phyloP scores from a whole-genome alignment of 495 filamentous ascomycete genomes.

The Daldinia loculata region DNA sequence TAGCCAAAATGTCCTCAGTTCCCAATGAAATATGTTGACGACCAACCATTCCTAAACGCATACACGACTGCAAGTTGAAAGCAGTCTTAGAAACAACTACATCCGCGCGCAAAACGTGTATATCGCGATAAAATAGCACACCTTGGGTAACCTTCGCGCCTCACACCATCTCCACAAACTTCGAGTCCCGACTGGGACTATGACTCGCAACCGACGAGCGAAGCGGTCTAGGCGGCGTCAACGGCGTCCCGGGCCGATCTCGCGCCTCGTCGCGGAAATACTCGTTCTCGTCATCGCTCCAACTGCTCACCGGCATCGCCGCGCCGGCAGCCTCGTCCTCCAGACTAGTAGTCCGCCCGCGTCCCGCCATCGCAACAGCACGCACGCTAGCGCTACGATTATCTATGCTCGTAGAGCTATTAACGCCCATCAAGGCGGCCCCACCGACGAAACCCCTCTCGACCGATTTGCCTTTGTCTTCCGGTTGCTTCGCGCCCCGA shows the following conservation, averaged over 20 bases:
- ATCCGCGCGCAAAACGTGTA: background rate
- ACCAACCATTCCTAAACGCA: background rate
- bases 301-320: constrained; percentile 9
- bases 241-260: constrained; percentile 37
- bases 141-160: background rate
- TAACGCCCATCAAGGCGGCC: constrained; percentile 51
- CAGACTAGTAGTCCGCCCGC: constrained; percentile 6
- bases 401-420: constrained; percentile 49
- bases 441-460: constrained; percentile 59
- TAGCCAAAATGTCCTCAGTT: background rate
- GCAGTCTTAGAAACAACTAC: background rate
- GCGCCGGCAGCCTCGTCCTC: constrained; percentile 7
- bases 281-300: constrained; percentile 32
- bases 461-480: constrained; percentile 48
- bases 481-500: constrained; percentile 44
- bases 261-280: constrained; percentile 23
- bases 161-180: constrained; percentile 50
- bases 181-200: constrained; percentile 55
- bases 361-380: constrained; percentile 62
- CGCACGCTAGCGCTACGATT: constrained; percentile 52
- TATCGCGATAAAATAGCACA: background rate
- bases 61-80: background rate
- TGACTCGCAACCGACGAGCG: constrained; percentile 37
- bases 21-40: background rate
- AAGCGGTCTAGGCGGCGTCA: constrained; percentile 28